Evolutionary conservation across 306 rosid species (phyloP).

Genomic region (Benincasa hispida): DNA sequence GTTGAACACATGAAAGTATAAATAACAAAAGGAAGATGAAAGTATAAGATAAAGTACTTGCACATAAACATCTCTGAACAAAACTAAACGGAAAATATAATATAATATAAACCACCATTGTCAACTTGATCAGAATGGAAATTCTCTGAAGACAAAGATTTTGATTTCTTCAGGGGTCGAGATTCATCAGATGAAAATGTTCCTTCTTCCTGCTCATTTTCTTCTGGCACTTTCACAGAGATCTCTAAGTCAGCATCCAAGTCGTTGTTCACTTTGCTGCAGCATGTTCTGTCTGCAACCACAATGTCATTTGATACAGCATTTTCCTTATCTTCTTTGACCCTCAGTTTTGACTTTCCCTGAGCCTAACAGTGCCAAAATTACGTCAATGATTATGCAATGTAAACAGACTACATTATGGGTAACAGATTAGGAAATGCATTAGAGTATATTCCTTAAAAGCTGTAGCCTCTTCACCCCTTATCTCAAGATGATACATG

Average conservation of each 20-base stretch:
- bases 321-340: constrained; percentile 23
- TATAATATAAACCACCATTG: constrained; percentile 38
- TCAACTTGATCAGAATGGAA: constrained; percentile 16
- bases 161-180: constrained; percentile 53
- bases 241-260: constrained; percentile 33
- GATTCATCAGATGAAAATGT: constrained; percentile 26
- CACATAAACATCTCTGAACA: background rate
- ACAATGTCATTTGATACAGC: constrained; percentile 18
- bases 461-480: background rate
- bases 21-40: background rate
- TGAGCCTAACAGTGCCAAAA: constrained; percentile 15
- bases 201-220: constrained; percentile 14
- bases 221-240: constrained; percentile 24
- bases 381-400: background rate
- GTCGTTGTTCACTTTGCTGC: constrained; percentile 19
- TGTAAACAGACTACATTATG: background rate
- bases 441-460: background rate
- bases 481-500: background rate
- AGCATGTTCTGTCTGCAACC: constrained; percentile 34
- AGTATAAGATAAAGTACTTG: background rate
- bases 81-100: background rate
- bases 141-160: constrained; percentile 28
- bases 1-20: constrained; percentile 13
- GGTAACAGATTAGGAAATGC: background rate
- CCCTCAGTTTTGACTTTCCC: constrained; percentile 29